Evolutionary conservation across 2,329 filamentous ascomycete genomes (phyloP), one percentile per base, ranked within the genome.

Genomic region (Colletotrichum cordylinicola): DNA sequence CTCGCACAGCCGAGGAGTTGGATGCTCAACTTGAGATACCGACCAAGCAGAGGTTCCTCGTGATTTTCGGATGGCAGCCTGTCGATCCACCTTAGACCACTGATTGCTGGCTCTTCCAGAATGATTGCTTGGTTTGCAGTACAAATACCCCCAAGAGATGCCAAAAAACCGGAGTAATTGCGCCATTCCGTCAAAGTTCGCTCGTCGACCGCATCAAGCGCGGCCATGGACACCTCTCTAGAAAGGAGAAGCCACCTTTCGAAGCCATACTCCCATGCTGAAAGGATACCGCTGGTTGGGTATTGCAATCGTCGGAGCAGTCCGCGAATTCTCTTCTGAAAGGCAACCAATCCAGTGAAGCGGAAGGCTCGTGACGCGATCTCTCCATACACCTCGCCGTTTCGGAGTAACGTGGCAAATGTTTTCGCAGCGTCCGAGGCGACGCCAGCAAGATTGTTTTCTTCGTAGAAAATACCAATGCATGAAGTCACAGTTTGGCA

Each of bases 331-430:
- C 92, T 88, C 80, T 93, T 94, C 78, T 94, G 93, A 79, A 94
- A 94, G 3, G 92, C 93, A 13, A 94, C 93, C 9, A 93, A 83
- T 2, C 93, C 93, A 9, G 93, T 94, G 79, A 94, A 93, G 33
- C 91, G 88, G 79, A 94, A 94, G 2, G 88, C 89, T 56, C 88
- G 90, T 2, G 92, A 93, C 2, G 91, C 88, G 67, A 94, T 90
- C 77, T 93, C 92, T 29, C 86, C 84, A 76, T 92, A 94, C 2
- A 92, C 85, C 8, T 91, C 89, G 39, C 87, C 87, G 77, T 94
- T 94, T 43, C 91, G 89, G 61, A 93, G 85, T 16, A 93, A 83
- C 1, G 90, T 87, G 21, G 88, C 83, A 12, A 88, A 85, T 4
- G 87, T 84, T 77, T 91, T 91, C 18, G 86, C 83, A 4, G 88